Percentiles rank a stretch among this genome's conserved stretches.
Evolutionary conservation across 495 filamentous ascomycete species (phyloP).

Genomic region (Hypoxylon lienhwacheense): DNA sequence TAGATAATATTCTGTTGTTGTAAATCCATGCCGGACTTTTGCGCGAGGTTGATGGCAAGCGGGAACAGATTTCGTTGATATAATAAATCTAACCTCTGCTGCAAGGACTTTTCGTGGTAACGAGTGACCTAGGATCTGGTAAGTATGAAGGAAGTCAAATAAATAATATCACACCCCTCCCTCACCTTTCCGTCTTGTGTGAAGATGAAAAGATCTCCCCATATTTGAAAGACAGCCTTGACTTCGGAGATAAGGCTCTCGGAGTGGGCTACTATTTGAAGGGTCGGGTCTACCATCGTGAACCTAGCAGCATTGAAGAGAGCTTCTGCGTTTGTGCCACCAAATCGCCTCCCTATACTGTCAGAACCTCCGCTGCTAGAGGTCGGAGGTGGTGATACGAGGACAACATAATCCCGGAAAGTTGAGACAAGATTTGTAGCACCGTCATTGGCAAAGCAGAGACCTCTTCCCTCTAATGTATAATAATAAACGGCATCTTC

Average conservation of each 20-base stretch:
- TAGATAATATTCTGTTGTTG: constrained; percentile 88
- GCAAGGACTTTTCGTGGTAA: constrained; percentile 88
- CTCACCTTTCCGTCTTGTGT: constrained; percentile 85
- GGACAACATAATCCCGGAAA: constrained; percentile 82
- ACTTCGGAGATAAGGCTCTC: constrained; percentile 79
- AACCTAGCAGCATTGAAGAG: constrained; percentile 83
- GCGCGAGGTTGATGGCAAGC: constrained; percentile 88
- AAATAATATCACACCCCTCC: constrained; percentile 46
- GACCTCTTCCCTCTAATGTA: constrained; percentile 78
- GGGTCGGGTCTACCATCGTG: constrained; percentile 83
- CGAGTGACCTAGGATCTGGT: constrained; percentile 65
- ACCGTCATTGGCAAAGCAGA: constrained; percentile 86
- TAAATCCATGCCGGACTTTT: constrained; percentile 77
- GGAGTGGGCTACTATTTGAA: constrained; percentile 88
- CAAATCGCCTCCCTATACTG: constrained; percentile 61
- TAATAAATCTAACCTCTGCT: constrained; percentile 89
- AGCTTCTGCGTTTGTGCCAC: constrained; percentile 66
- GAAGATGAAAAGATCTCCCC: constrained; percentile 88
- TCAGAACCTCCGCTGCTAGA: constrained; percentile 54
- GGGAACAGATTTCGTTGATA: constrained; percentile 93
- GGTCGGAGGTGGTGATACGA: constrained; percentile 75
- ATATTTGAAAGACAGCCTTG: constrained; percentile 77
- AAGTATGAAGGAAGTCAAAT: constrained; percentile 7
- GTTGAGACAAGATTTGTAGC: constrained; percentile 79
- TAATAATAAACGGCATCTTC: constrained; percentile 97